Percentiles rank a stretch among this genome's conserved stretches.
Conservation (phyloP, 176 grass and related monocot genomes). For the Triticum urartu region DNA sequence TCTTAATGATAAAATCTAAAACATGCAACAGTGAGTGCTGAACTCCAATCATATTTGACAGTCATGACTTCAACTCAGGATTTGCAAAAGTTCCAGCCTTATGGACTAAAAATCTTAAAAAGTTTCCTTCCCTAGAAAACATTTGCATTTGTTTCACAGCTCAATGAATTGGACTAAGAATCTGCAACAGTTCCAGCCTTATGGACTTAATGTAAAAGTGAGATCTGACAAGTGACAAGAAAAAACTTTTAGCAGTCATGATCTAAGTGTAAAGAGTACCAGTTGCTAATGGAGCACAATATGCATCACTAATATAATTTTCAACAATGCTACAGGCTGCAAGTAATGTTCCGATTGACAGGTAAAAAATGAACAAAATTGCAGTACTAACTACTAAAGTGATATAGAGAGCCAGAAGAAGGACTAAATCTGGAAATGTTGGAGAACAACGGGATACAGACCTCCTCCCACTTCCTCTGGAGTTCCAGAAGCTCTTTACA, state of each 20-base stretch:
- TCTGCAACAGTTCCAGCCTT: not conserved
- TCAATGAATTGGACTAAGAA: too few relatives aligned
- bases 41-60: not conserved
- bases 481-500: not conserved
- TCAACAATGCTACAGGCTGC: not conserved
- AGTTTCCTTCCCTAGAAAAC: too few relatives aligned
- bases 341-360: not conserved
- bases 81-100: not conserved
- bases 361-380: not conserved
- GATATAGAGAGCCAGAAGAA: not conserved
- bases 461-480: conserved; percentile 12
- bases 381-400: not conserved
- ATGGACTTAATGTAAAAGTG: not conserved
- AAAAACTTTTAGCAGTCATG: not conserved
- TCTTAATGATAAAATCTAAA: not conserved
- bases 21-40: not conserved
- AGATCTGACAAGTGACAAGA: not conserved
- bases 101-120: not conserved
- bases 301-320: not conserved
- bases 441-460: not conserved
- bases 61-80: not conserved
- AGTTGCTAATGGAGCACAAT: not conserved
- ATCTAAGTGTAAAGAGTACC: not conserved
- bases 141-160: too few relatives aligned
- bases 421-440: not conserved